Percentiles rank a stretch among this genome's conserved stretches.
These are phyloP conservation scores for Aspergillus hancockii DNA, from an alignment of 495 filamentous ascomycete genomes.

Conservation along the genomic window DNA sequence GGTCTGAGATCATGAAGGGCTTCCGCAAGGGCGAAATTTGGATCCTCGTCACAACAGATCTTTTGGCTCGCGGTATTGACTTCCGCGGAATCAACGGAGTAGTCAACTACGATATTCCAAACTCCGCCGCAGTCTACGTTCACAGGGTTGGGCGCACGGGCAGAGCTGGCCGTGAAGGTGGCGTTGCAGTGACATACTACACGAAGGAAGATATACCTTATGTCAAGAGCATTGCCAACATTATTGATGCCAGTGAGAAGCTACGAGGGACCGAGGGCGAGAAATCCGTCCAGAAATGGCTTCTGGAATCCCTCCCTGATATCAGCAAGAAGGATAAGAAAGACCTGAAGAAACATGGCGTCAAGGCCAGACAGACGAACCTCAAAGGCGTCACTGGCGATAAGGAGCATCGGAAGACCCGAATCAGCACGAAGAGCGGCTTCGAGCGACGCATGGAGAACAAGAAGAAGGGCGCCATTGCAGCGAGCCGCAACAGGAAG, in stretches of 20 bases:
- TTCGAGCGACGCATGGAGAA: slow-evolving; percentile 80
- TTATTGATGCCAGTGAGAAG: slow-evolving; percentile 82
- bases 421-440: slow-evolving; percentile 91
- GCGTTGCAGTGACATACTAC: slow-evolving; percentile 90
- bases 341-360: slow-evolving; percentile 77
- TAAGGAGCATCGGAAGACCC: slow-evolving; percentile 44
- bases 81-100: slow-evolving; percentile 90
- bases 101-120: slow-evolving; percentile 95
- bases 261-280: slow-evolving; percentile 43
- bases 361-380: slow-evolving; percentile 66
- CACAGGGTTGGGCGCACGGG: slow-evolving; percentile 93
- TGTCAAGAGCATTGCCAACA: slow-evolving; percentile 88
- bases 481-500: slow-evolving; percentile 67
- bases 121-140: slow-evolving; percentile 82
- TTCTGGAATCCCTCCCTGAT: slow-evolving; percentile 83
- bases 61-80: slow-evolving; percentile 87
- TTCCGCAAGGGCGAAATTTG: slow-evolving; percentile 94
- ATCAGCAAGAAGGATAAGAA: slow-evolving; percentile 80
- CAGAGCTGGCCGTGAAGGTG: slow-evolving; percentile 81
- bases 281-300: slow-evolving; percentile 74
- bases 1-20: slow-evolving; percentile 78
- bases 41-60: slow-evolving; percentile 93
- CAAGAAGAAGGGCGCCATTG: slow-evolving; percentile 70
- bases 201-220: slow-evolving; percentile 92
- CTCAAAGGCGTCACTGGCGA: slow-evolving; percentile 43